Evolutionary conservation across 2,329 filamentous ascomycete species (phyloP).

Genomic region (Sphaerulina vaccinii): DNA sequence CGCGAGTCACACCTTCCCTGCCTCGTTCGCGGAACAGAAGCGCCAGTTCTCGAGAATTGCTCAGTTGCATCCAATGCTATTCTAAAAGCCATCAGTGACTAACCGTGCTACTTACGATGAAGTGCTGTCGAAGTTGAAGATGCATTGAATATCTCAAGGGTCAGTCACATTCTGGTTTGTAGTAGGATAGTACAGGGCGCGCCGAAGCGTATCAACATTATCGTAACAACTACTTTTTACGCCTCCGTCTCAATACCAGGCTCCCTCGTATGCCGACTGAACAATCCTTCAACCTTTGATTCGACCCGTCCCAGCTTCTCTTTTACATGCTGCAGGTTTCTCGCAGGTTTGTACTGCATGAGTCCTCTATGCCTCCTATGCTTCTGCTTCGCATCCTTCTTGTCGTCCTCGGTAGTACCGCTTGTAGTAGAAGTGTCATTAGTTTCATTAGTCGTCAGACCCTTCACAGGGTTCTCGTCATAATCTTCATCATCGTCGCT

Average conservation of each 20-base stretch:
- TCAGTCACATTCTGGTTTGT: too few relatives aligned
- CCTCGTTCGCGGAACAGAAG: too few relatives aligned
- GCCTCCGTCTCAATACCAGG: slow-evolving; percentile 68
- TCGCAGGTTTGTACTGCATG: slow-evolving; percentile 65
- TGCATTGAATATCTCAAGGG: too few relatives aligned
- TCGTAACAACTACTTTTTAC: slow-evolving; percentile 37
- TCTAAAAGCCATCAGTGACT: too few relatives aligned
- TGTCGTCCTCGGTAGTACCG: slow-evolving; percentile 30
- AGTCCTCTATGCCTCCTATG: slow-evolving; percentile 66
- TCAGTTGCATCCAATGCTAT: too few relatives aligned
- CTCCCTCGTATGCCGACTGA: slow-evolving; percentile 60
- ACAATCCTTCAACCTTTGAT: slow-evolving; percentile 45
- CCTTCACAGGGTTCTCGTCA: slow-evolving; percentile 13
- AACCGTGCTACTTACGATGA: too few relatives aligned
- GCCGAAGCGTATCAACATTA: too few relatives aligned
- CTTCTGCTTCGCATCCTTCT: slow-evolving; percentile 57
- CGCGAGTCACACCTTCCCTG: too few relatives aligned
- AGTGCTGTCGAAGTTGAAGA: too few relatives aligned
- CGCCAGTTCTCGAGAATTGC: too few relatives aligned
- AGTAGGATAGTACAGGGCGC: too few relatives aligned
- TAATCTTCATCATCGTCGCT: slow-evolving; percentile 22
- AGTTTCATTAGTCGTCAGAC: not conserved
- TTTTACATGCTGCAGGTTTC: slow-evolving; percentile 58
- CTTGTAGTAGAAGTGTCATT: slow-evolving; percentile 1
- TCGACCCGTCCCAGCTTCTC: slow-evolving; percentile 56